Percentiles rank a stretch among this genome's conserved stretches.
Evolutionary conservation across 352 stramenopile genomes (phyloP).

Genomic region (Globisporangium nodosum): DNA sequence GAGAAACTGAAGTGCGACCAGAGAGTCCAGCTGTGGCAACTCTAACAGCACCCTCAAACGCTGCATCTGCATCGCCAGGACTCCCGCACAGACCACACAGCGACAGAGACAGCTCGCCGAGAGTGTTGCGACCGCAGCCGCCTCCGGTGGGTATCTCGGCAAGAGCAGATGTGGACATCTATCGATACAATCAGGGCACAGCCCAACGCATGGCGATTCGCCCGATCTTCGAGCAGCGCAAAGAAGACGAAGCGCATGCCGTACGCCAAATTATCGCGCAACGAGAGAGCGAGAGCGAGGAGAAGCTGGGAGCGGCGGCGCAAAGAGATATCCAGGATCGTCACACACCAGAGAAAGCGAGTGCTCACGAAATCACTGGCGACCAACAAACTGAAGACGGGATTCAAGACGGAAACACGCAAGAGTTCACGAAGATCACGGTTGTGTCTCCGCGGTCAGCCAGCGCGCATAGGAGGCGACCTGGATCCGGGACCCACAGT

Average conservation of each 20-base stretch:
- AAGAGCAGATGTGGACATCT: constrained; percentile 50
- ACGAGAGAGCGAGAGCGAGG: constrained; percentile 8
- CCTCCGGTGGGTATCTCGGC: constrained; percentile 33
- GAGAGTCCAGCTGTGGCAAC: neutral
- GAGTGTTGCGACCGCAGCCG: constrained; percentile 28
- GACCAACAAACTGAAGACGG: neutral
- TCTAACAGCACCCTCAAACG: neutral
- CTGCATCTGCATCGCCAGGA: neutral
- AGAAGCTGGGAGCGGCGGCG: neutral
- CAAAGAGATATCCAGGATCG: neutral
- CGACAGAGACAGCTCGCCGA: constrained; percentile 20
- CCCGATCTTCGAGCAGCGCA: constrained; percentile 59
- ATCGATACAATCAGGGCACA: constrained; percentile 44
- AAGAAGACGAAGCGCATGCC: constrained; percentile 30
- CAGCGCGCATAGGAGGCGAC: neutral
- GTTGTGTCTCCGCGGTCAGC: constrained; percentile 6
- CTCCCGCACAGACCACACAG: constrained; percentile 9
- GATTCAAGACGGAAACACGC: neutral
- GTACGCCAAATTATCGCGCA: constrained; percentile 20
- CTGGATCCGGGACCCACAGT: neutral
- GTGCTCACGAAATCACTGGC: neutral
- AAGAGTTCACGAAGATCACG: constrained; percentile 7
- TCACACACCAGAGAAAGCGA: neutral
- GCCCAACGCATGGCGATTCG: constrained; percentile 65
- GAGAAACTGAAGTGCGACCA: neutral